Conservation (phyloP, 805 yeast genomes). For the Cyberlindnera meyerae region DNA sequence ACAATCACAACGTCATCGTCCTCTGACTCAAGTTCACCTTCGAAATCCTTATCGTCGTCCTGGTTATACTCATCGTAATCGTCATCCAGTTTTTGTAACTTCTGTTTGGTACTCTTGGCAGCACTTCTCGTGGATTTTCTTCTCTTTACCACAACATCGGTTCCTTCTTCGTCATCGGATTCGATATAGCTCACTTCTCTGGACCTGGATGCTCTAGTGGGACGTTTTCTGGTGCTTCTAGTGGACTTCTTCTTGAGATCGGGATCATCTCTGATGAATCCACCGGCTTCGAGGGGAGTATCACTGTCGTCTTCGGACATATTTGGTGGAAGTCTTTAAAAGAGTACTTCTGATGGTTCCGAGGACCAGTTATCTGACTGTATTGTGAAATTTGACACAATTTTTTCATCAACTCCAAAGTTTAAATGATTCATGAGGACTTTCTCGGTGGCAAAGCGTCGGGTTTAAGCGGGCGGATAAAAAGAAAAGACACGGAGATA, state of each 20-base stretch:
- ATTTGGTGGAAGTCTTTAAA: no score
- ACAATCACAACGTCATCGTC: slow-evolving; percentile 21
- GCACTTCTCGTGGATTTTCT: slow-evolving; percentile 20
- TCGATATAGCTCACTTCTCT: slow-evolving; percentile 8
- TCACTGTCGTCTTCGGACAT: slow-evolving; percentile 21
- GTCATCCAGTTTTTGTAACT: slow-evolving; percentile 24
- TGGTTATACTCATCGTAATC: slow-evolving; percentile 32
- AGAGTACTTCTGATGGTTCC: no score
- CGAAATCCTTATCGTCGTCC: slow-evolving; percentile 27
- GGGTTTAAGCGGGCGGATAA: no score
- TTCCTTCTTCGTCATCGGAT: slow-evolving; percentile 7
- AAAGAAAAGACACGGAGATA: neutral
- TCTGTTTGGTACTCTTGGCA: slow-evolving; percentile 28
- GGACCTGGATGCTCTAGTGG: slow-evolving; percentile 4
- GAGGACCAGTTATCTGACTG: no score
- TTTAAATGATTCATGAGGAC: no score
- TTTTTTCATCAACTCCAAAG: no score
- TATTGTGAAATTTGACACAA: no score
- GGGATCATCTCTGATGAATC: slow-evolving; percentile 26
- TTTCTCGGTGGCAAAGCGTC: no score
- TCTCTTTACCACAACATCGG: slow-evolving; percentile 3
- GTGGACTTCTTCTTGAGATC: slow-evolving; percentile 15
- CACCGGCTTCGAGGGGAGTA: slow-evolving; percentile 20
- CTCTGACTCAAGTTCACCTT: slow-evolving; percentile 25
- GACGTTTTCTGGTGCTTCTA: neutral